Evolutionary conservation across 257 asterid genomes (phyloP).

Genomic region (Solanum phureja): DNA sequence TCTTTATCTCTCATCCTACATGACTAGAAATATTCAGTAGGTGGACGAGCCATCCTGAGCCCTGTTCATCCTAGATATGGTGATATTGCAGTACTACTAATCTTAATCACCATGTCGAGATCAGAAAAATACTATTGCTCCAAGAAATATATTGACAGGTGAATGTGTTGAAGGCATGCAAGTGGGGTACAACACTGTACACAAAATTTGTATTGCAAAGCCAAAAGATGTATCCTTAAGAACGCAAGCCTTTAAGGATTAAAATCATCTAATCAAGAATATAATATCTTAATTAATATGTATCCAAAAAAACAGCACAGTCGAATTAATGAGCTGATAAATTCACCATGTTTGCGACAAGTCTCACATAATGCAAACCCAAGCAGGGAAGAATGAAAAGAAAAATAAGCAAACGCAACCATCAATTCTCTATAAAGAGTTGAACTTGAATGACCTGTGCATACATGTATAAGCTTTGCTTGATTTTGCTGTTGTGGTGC

Average conservation of each 20-base stretch:
- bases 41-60: neutral
- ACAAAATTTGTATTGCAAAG: neutral
- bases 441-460: slow-evolving; percentile 6
- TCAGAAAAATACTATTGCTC: neutral
- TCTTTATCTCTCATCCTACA: neutral
- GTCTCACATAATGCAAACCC: neutral
- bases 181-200: neutral
- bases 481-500: slow-evolving; percentile 79
- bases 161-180: neutral
- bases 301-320: neutral
- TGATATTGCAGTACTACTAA: neutral
- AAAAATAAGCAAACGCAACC: neutral
- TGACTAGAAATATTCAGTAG: neutral
- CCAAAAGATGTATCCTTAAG: neutral
- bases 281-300: neutral
- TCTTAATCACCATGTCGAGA: neutral
- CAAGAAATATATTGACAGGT: neutral
- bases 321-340: neutral
- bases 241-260: neutral
- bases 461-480: slow-evolving; percentile 77
- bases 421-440: neutral
- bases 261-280: neutral
- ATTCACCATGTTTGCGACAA: neutral
- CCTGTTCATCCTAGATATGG: neutral
- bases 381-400: neutral